Conservation (phyloP, 345 rosid species). For the Turritis glabra region DNA sequence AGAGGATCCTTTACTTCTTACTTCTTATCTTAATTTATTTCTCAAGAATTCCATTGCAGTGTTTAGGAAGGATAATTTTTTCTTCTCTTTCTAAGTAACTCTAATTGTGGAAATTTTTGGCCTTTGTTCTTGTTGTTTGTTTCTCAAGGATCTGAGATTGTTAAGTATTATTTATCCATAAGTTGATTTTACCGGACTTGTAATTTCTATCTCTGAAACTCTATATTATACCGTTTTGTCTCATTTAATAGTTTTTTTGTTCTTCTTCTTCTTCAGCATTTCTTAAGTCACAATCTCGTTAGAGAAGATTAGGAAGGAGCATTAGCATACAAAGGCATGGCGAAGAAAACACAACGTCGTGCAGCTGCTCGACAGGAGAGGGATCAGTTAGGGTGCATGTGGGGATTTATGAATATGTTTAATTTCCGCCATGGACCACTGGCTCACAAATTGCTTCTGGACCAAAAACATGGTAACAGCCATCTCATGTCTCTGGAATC, state of each 20-base stretch:
- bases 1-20: conserved; percentile 28
- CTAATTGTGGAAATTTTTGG: not conserved
- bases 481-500: conserved; percentile 1
- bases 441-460: conserved; percentile 63
- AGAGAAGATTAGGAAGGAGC: conserved; percentile 13
- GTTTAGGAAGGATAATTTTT: conserved; percentile 15
- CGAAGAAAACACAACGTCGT: conserved; percentile 45
- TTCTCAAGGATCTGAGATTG: conserved; percentile 17
- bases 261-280: conserved; percentile 24
- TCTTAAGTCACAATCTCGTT: conserved; percentile 13
- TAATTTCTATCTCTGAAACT: not conserved
- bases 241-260: conserved; percentile 5
- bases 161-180: conserved; percentile 14
- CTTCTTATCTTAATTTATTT: conserved; percentile 22
- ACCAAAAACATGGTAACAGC: conserved; percentile 46
- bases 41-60: conserved; percentile 32
- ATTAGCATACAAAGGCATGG: conserved; percentile 22
- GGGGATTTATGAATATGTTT: conserved; percentile 84
- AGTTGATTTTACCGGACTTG: not conserved
- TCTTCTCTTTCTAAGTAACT: not conserved
- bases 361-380: conserved; percentile 50
- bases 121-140: conserved; percentile 15
- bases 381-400: conserved; percentile 84
- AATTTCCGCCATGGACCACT: conserved; percentile 70
- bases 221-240: not conserved